Evolutionary conservation across 2,329 filamentous ascomycete species (phyloP), one percentile per base, ranked within the genome.

Genomic region (Venturia effusa): DNA sequence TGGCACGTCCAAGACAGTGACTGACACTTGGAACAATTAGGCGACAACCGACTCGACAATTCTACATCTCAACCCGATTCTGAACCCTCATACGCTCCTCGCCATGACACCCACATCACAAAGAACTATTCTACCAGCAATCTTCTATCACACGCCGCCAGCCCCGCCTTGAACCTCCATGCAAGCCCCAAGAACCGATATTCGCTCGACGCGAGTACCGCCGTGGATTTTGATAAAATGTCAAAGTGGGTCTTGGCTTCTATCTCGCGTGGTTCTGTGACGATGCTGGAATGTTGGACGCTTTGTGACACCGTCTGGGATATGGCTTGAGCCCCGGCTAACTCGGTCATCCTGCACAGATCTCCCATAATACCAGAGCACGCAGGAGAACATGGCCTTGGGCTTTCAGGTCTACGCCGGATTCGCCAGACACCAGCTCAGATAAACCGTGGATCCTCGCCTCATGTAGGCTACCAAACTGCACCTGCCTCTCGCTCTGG

Each of bases 351-450:
- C 67, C 66, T 67, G 67, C 64, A 63, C 74, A 95, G 90, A 80
- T 90, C 90, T 71, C 85, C 91, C 71, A 83, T 96, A 73, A 84
- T 95, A 73, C 82, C 86, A 68, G 92, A 93, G 76, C 90, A 93
- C 41, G n/a, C 59, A n/a, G 63, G 63, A 77, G 92, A 96, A 72
- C 89, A 94, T 81, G 90, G 90, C 69, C 78, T 94, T 67, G 90
- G 90, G 63, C 83, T 88, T 55, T 95, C 91, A 64, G 92, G 94
- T 68, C 83, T 99, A 72, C 88, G 92, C 73, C 89, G 94, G 71
- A 99, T 99, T 75, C 89, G 94, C 74, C 93, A 97, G 76, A 88
- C 92, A 71, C 88, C 88, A 37, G 45, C 61, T n/a, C 59, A 60
- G 8, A 30, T 62, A 0, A 63, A 39, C 13, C 61, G 61, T 43